phyloP scores from a whole-genome alignment of 2,329 filamentous ascomycete genomes.

The Trichoderma koningiopsis region DNA sequence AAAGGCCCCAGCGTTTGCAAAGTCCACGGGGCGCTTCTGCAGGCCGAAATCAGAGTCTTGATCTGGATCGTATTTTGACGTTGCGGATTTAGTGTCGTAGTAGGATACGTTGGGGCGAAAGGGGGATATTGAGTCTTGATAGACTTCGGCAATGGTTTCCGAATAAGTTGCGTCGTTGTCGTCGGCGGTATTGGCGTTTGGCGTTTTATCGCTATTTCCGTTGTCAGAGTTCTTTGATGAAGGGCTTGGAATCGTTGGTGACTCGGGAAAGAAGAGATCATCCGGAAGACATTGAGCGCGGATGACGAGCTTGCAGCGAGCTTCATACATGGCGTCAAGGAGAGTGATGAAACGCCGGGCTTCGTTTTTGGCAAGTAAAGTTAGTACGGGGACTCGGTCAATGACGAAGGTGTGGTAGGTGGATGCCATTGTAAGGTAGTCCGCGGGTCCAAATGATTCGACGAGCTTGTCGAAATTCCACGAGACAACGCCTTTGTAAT shows the following conservation, averaged over 20 bases:
- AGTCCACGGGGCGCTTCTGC: slow-evolving; percentile 54
- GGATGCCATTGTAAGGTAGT: slow-evolving; percentile 80
- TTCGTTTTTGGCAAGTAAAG: slow-evolving; percentile 73
- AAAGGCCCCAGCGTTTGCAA: slow-evolving; percentile 67
- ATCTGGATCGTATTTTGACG: slow-evolving; percentile 56
- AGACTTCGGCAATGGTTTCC: slow-evolving; percentile 63
- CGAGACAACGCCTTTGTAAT: slow-evolving; percentile 58
- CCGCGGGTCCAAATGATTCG: slow-evolving; percentile 70
- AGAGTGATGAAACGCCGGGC: slow-evolving; percentile 79
- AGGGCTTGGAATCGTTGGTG: neutral
- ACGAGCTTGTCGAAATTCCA: slow-evolving; percentile 73
- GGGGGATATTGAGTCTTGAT: slow-evolving; percentile 74
- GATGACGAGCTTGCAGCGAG: slow-evolving; percentile 74
- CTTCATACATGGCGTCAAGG: slow-evolving; percentile 79
- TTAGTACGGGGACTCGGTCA: slow-evolving; percentile 68
- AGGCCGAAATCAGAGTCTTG: slow-evolving; percentile 59
- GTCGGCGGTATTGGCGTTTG: slow-evolving; percentile 29
- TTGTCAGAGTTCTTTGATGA: neutral
- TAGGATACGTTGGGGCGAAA: slow-evolving; percentile 78
- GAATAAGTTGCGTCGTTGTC: slow-evolving; percentile 46
- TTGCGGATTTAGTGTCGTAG: slow-evolving; percentile 54
- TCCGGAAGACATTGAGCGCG: slow-evolving; percentile 69
- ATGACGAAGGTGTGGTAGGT: slow-evolving; percentile 78
- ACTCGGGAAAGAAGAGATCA: slow-evolving; percentile 74
- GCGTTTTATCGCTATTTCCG: neutral